Base-by-base conservation (phyloP, 2,329 filamentous ascomycete species). In the Stemphylium vesicarium region DNA sequence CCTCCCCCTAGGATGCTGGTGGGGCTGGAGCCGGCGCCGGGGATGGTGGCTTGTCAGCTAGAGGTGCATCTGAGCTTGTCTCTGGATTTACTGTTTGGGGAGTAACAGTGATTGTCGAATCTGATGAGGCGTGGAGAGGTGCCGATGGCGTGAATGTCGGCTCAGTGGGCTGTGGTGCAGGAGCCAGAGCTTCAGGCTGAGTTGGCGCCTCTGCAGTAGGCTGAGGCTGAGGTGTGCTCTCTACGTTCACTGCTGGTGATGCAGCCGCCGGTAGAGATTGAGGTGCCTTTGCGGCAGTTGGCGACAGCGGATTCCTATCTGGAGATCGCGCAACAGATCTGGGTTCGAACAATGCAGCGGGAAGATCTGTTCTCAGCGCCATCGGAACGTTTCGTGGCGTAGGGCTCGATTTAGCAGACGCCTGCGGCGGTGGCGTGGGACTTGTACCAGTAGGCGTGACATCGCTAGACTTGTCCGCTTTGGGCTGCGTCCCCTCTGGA, bases 401-500 rank as follows among this genome's bases (percentile, higher is more conserved):
- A 12, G 45, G 55, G 16, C 45, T 39, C 22, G 31, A 31, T 12
- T 41, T 24, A 31, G 49, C 29, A 37, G 31, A 8, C 12, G 40
- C 32, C 15, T 39, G 22, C 4, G 46, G 46, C 1, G 46, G 46
- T 1, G 50, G 42, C 7, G 44, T 46, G 7, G 61, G 53, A 37
- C 51, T 66, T 7, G 52, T 50, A 6, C 61, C 65, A 8, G 62
- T 66, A 7, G 68, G 62, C 5, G 62, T 66, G 4, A 62, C 53
- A 37, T 67, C 62, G 47, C 61, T 65, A 8, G 63, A 65, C 32
- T 52, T 50, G 33, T 69, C 60, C 29, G 36, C 46, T 38, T 48
- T 40, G 16, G 55, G 18, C 31, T 45, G 50, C 2, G 43, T 42
- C 20, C 50, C 50, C 9, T 63, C 59, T 4, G 39, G 48, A 13